phyloP scores from a whole-genome alignment of 305 asterid species.

The Euphrasia arctica region DNA sequence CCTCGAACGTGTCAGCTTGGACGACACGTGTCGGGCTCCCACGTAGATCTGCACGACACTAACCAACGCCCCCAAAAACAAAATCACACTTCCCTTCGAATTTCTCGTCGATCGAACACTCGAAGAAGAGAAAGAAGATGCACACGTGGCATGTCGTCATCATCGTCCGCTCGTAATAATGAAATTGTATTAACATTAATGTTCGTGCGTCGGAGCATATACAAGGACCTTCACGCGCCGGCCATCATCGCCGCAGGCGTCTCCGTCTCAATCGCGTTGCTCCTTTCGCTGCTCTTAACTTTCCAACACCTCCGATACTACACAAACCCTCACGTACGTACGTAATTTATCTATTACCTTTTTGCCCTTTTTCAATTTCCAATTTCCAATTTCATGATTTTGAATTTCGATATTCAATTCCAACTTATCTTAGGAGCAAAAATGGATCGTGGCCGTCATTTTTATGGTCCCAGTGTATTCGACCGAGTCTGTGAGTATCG shows the following conservation, averaged over 20 bases:
- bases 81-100: background rate
- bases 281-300: conserved; percentile 64
- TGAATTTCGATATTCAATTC: background rate
- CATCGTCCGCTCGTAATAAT: conserved; percentile 22
- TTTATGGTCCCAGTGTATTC: conserved; percentile 94
- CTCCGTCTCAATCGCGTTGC: conserved; percentile 50
- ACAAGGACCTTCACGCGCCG: conserved; percentile 46
- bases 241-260: conserved; percentile 47
- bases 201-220: conserved; percentile 32
- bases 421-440: conserved; percentile 61
- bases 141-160: conserved; percentile 19
- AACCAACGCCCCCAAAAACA: background rate
- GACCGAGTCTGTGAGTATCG: conserved; percentile 68
- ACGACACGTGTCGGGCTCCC: conserved; percentile 37
- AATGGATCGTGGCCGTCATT: conserved; percentile 83
- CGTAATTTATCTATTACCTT: background rate
- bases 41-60: conserved; percentile 25
- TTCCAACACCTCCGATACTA: conserved; percentile 78
- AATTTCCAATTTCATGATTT: too few species aligned
- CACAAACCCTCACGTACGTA: conserved; percentile 80
- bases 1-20: conserved; percentile 30
- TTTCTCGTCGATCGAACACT: background rate
- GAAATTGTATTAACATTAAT: conserved; percentile 32
- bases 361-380: background rate
- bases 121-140: conserved; percentile 26